A percentile compares a stretch with the other conserved stretches of the same genome.
Conservation (phyloP, 495 filamentous ascomycete species). For the Parathielavia hyrcaniae region DNA sequence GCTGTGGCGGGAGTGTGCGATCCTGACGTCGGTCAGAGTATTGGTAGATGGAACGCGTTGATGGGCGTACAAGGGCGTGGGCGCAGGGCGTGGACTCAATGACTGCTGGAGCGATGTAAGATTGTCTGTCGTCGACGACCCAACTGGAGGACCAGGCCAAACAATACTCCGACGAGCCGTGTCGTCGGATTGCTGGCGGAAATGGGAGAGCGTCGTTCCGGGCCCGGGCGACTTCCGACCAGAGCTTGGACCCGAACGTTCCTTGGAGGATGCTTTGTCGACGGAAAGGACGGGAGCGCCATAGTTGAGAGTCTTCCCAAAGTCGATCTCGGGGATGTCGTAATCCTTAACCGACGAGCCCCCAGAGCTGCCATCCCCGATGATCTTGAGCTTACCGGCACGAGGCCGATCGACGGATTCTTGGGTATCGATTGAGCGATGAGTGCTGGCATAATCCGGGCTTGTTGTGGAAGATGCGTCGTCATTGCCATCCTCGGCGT, state of each 20-base stretch:
- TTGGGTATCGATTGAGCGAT: slow-evolving; percentile 56
- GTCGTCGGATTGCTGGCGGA: slow-evolving; percentile 43
- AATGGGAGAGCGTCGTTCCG: slow-evolving; percentile 34
- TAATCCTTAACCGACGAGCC: slow-evolving; percentile 30
- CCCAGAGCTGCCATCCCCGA: slow-evolving; percentile 52
- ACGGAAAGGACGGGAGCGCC: slow-evolving; percentile 27
- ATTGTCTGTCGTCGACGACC: slow-evolving; percentile 36
- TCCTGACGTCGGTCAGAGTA: slow-evolving; percentile 41
- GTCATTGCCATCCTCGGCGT: slow-evolving; percentile 41
- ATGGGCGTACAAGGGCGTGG: slow-evolving; percentile 45
- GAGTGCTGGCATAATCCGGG: slow-evolving; percentile 64
- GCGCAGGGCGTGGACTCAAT: slow-evolving; percentile 74
- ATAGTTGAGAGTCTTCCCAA: slow-evolving; percentile 76
- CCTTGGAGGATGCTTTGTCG: slow-evolving; percentile 22
- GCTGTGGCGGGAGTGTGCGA: slow-evolving; percentile 31
- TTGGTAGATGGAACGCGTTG: slow-evolving; percentile 56
- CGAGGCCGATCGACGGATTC: slow-evolving; percentile 63
- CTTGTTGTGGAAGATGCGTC: slow-evolving; percentile 45
- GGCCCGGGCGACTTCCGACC: slow-evolving; percentile 39
- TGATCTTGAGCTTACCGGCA: slow-evolving; percentile 75
- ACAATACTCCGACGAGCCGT: slow-evolving; percentile 55
- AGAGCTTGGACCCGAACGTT: slow-evolving; percentile 28
- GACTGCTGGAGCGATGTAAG: slow-evolving; percentile 63
- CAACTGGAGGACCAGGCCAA: slow-evolving; percentile 64
- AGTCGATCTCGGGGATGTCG: slow-evolving; percentile 73